phyloP scores from a whole-genome alignment of 148 eudicot species.

The Euryodendron excelsum region DNA sequence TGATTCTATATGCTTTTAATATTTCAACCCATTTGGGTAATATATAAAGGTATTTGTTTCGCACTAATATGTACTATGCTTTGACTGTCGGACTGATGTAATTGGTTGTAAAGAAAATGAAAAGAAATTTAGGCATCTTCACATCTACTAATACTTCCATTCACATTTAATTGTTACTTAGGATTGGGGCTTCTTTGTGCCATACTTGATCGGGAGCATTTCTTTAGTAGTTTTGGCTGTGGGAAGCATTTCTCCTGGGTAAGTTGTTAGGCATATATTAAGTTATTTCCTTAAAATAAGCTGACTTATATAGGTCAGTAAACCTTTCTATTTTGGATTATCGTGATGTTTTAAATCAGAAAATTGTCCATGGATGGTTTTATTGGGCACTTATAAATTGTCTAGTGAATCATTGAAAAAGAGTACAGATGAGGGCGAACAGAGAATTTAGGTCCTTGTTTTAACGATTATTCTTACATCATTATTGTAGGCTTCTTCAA shows the following conservation, averaged over 20 bases:
- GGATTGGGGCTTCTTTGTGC: slow-evolving; percentile 99
- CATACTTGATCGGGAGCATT: slow-evolving; percentile 86
- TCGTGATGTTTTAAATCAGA: not conserved
- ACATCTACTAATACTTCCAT: slow-evolving; percentile 1
- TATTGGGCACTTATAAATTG: not conserved
- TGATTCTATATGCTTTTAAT: not conserved
- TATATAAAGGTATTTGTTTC: not conserved
- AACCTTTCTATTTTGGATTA: not conserved
- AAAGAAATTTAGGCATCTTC: not conserved
- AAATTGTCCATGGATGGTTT: not conserved
- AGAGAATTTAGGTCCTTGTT: not conserved
- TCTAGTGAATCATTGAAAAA: not conserved
- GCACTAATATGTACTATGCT: not conserved
- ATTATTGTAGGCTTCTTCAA: slow-evolving; percentile 77
- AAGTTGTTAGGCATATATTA: slow-evolving; percentile 23
- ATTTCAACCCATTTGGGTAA: not conserved
- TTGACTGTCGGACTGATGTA: not conserved
- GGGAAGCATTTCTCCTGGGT: slow-evolving; percentile 95
- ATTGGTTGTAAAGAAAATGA: slow-evolving; percentile 1
- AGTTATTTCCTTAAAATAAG: not conserved
- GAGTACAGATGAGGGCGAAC: not conserved
- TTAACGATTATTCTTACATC: slow-evolving; percentile 6
- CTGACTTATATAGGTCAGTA: not conserved
- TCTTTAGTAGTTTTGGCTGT: slow-evolving; percentile 86
- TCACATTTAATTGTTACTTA: slow-evolving; percentile 24